These are phyloP conservation scores for Xylariaceae sp. DNA, from an alignment of 2,329 filamentous ascomycete species.

Conservation along the genomic window DNA sequence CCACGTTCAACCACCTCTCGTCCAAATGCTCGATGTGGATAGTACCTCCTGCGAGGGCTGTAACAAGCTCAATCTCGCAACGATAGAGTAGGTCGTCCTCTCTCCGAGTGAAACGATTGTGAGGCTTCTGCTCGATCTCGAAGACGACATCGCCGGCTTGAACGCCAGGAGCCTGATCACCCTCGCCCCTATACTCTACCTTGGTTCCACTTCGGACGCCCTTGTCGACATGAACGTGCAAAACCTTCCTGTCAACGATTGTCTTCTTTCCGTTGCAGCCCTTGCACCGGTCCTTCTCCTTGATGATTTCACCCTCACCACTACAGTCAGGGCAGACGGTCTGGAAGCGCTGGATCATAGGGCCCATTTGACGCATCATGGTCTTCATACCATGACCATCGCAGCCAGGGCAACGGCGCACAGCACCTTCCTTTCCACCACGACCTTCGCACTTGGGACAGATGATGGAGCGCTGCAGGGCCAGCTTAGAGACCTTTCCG, in stretches of 20 bases:
- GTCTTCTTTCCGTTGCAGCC: constrained; percentile 97
- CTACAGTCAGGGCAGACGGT: constrained; percentile 98
- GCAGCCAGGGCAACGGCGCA: constrained; percentile 87
- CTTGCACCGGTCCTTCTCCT: constrained; percentile 98
- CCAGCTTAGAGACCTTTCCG: constrained; percentile 96
- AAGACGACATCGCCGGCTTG: constrained; percentile 96
- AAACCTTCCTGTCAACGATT: constrained; percentile 91
- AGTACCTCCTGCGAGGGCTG: constrained; percentile 85
- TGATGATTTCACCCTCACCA: constrained; percentile 94
- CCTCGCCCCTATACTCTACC: constrained; percentile 95
- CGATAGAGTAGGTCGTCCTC: constrained; percentile 96
- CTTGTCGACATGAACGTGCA: constrained; percentile 95
- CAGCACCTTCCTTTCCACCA: constrained; percentile 96
- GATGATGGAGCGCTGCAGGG: constrained; percentile 94
- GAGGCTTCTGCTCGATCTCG: constrained; percentile 99
- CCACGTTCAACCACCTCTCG: constrained; percentile 92
- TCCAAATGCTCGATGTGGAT: constrained; percentile 96
- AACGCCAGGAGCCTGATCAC: constrained; percentile 91
- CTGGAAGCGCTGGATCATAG: constrained; percentile 99
- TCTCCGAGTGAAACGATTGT: constrained; percentile 89
- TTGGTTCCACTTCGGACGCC: constrained; percentile 93
- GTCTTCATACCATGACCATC: constrained; percentile 98
- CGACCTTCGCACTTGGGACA: constrained; percentile 92
- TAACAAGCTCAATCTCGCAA: constrained; percentile 92
- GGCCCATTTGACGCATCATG: constrained; percentile 99